A percentile compares a stretch with the other conserved stretches of the same genome.
These are phyloP conservation scores for Penicillium sp. DNA, from an alignment of 2,329 filamentous ascomycete species.

Conservation along the genomic window DNA sequence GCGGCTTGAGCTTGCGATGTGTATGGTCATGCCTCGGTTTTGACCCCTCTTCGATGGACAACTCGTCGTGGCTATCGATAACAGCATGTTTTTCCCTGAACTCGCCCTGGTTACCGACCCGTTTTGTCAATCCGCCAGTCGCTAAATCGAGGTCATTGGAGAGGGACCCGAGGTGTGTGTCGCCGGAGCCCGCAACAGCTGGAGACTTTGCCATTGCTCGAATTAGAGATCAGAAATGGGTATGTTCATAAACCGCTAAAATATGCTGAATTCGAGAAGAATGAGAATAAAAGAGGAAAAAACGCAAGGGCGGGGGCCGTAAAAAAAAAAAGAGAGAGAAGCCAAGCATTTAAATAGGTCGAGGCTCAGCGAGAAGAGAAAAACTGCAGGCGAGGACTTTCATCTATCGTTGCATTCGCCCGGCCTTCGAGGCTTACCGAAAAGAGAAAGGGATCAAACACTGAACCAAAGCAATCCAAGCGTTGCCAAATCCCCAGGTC, in stretches of 20 bases:
- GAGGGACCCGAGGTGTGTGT: slow-evolving; percentile 20
- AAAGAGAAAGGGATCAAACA: slow-evolving; percentile 10
- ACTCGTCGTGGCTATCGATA: slow-evolving; percentile 25
- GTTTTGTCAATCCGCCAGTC: slow-evolving; percentile 20
- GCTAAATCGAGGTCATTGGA: slow-evolving; percentile 21
- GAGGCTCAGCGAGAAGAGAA: slow-evolving; percentile 1
- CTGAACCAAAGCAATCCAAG: background rate
- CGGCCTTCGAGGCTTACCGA: slow-evolving; percentile 4
- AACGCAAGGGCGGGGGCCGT: background rate
- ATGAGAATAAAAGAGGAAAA: slow-evolving; percentile 12
- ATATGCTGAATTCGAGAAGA: background rate
- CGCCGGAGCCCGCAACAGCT: background rate
- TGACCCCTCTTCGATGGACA: slow-evolving; percentile 30
- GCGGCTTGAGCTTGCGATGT: slow-evolving; percentile 48
- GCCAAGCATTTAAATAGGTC: slow-evolving; percentile 3
- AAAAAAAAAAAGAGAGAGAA: slow-evolving; percentile 8
- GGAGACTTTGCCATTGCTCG: slow-evolving; percentile 9
- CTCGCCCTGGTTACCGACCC: slow-evolving; percentile 14
- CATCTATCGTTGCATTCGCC: slow-evolving; percentile 3
- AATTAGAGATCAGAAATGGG: background rate
- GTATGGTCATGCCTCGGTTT: slow-evolving; percentile 39
- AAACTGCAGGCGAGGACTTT: slow-evolving; percentile 2
- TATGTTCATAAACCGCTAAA: background rate
- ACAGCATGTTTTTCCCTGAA: slow-evolving; percentile 26
- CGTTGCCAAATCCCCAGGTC: background rate